phyloP scores from a whole-genome alignment of 306 rosid genomes.

The Abrus pulchellus region DNA sequence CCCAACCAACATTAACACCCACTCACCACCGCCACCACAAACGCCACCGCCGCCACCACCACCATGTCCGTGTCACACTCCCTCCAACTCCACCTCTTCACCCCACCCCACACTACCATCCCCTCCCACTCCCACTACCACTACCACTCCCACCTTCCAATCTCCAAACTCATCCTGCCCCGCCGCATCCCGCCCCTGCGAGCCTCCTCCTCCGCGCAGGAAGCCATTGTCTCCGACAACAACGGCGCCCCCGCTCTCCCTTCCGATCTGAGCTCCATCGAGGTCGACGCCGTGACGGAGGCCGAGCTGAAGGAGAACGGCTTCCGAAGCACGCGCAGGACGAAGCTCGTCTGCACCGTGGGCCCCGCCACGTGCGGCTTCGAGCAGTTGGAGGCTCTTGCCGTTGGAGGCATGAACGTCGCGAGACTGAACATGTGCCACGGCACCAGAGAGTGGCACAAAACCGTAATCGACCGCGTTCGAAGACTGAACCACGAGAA shows the following conservation, averaged over 20 bases:
- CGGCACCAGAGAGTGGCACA: slow-evolving; percentile 93
- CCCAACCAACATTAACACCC: not conserved
- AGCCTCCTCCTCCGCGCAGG: slow-evolving; percentile 28
- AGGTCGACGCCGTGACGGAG: slow-evolving; percentile 90
- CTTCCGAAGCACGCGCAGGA: slow-evolving; percentile 86
- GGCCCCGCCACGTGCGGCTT: slow-evolving; percentile 90
- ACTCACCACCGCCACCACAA: not conserved
- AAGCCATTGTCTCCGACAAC: slow-evolving; percentile 22
- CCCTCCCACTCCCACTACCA: slow-evolving; percentile 41
- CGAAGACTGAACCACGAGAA: slow-evolving; percentile 85
- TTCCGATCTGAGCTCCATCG: slow-evolving; percentile 71
- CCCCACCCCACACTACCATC: slow-evolving; percentile 49
- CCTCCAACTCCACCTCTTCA: slow-evolving; percentile 69
- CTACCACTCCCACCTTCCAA: slow-evolving; percentile 29
- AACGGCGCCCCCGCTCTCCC: slow-evolving; percentile 46
- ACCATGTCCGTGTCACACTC: slow-evolving; percentile 81
- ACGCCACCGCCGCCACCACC: slow-evolving; percentile 2
- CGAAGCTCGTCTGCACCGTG: slow-evolving; percentile 87
- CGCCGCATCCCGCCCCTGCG: slow-evolving; percentile 37
- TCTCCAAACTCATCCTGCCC: slow-evolving; percentile 39
- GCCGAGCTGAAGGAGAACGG: slow-evolving; percentile 87
- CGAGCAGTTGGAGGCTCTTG: slow-evolving; percentile 91
- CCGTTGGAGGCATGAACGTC: slow-evolving; percentile 97
- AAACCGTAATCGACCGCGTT: slow-evolving; percentile 73
- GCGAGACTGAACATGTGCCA: slow-evolving; percentile 97